Evolutionary conservation across 768 basidiomycete genomes (phyloP).

Genomic region (Pholiota conissans): DNA sequence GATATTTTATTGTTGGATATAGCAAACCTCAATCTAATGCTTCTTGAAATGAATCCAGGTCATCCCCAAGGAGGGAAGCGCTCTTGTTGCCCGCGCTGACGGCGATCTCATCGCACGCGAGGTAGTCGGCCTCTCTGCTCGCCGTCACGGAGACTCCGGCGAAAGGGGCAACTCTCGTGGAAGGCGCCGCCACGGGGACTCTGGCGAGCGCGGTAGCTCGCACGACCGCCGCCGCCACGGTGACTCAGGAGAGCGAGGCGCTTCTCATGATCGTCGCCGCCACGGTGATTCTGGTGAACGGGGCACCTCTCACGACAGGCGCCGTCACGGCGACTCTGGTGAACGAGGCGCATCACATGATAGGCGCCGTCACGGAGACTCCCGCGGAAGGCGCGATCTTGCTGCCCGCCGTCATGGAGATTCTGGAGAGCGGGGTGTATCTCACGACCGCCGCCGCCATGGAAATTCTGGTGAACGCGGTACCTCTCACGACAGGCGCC

Average conservation of each 20-base stretch:
- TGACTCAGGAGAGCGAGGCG: not conserved
- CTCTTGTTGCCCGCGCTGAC: slow-evolving; percentile 14
- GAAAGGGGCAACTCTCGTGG: slow-evolving; percentile 6
- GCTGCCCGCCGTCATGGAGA: slow-evolving; percentile 3
- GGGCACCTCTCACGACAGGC: not conserved
- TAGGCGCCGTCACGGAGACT: not conserved
- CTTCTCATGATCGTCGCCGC: slow-evolving; percentile 4
- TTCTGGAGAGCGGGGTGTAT: slow-evolving; percentile 4
- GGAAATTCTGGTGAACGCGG: slow-evolving; percentile 7
- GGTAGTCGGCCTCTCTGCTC: slow-evolving; percentile 9
- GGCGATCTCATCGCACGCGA: slow-evolving; percentile 6
- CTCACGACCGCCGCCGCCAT: slow-evolving; percentile 13
- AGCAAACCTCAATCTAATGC: no score
- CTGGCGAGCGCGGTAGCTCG: slow-evolving; percentile 6
- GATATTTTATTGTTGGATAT: not conserved
- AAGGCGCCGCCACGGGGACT: slow-evolving; percentile 13
- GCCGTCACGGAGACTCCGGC: slow-evolving; percentile 11
- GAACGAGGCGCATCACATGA: not conserved
- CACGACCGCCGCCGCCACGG: slow-evolving; percentile 12
- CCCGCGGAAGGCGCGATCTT: slow-evolving; percentile 5
- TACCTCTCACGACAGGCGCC: slow-evolving; percentile 7
- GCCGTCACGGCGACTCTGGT: slow-evolving; percentile 13
- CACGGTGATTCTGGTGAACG: slow-evolving; percentile 7
- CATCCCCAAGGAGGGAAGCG: slow-evolving; percentile 8
- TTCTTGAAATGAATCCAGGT: not conserved